Evolutionary conservation across 1,284 basidiomycete species (phyloP).

Genomic region (Leccinum subrobustum): DNA sequence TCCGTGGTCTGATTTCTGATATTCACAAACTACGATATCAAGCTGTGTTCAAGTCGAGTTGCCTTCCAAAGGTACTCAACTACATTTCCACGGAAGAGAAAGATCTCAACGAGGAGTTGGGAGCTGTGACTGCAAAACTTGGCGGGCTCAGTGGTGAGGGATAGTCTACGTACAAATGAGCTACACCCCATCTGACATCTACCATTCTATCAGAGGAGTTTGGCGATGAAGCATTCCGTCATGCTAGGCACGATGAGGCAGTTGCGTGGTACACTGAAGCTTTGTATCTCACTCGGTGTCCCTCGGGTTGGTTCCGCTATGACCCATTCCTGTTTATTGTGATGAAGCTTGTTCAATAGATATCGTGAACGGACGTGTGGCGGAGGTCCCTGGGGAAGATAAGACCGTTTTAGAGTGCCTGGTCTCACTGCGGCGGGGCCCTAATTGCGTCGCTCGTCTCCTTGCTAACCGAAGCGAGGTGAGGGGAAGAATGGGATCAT

Average conservation of each 20-base stretch:
- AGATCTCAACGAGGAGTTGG: background rate
- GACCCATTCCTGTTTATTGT: too few species aligned
- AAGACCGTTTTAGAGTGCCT: background rate
- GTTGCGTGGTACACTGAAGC: constrained; percentile 10
- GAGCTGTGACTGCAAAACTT: background rate
- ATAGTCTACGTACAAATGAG: background rate
- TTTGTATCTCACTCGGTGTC: background rate
- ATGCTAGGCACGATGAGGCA: constrained; percentile 2
- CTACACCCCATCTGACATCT: background rate
- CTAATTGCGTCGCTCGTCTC: background rate
- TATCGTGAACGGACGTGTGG: background rate
- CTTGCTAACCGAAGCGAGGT: constrained; percentile 9
- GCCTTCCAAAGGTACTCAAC: background rate
- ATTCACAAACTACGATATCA: background rate
- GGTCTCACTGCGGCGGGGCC: background rate
- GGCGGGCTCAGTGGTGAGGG: background rate
- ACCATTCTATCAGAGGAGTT: background rate
- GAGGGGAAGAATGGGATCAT: background rate
- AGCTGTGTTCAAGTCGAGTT: background rate
- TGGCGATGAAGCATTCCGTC: constrained; percentile 3
- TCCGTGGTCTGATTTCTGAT: background rate
- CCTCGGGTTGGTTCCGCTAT: background rate
- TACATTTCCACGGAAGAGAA: background rate
- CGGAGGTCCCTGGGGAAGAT: too few species aligned
- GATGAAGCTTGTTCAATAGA: background rate